Conservation (phyloP, 495 filamentous ascomycete species). For the Aspergillus bridgeri region DNA sequence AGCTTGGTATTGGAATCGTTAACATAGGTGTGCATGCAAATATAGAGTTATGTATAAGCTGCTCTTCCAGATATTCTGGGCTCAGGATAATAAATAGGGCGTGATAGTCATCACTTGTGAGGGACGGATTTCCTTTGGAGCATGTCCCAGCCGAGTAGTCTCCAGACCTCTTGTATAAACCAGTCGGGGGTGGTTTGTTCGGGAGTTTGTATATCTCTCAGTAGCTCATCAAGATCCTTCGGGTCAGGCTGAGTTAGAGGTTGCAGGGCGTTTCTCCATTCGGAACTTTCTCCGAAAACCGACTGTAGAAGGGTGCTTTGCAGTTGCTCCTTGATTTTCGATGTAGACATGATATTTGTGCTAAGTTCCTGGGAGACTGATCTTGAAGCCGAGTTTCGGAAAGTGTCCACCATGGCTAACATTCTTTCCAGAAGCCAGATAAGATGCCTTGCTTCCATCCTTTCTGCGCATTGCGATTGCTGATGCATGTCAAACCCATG, state of each 20-base stretch:
- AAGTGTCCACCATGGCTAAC: constrained; percentile 23
- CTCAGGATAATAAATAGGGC: not conserved
- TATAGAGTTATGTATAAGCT: not conserved
- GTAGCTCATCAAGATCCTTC: constrained; percentile 9
- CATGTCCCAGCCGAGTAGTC: constrained; percentile 49
- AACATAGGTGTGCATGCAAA: not conserved
- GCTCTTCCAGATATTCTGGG: too few relatives aligned
- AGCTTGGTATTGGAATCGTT: not conserved
- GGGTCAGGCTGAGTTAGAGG: constrained; percentile 23
- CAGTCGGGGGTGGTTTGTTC: constrained; percentile 35
- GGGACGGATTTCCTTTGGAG: constrained; percentile 7
- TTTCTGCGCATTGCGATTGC: constrained; percentile 16
- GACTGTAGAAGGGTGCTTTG: constrained; percentile 42
- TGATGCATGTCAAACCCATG: constrained; percentile 19
- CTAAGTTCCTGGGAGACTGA: not conserved
- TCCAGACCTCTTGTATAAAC: constrained; percentile 48
- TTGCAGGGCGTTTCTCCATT: constrained; percentile 20
- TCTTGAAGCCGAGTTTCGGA: not conserved
- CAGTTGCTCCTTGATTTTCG: constrained; percentile 27
- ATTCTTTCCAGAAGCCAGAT: constrained; percentile 36
- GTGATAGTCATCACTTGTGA: too few relatives aligned
- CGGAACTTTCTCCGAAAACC: constrained; percentile 33
- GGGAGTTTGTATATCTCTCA: not conserved
- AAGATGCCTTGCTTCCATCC: constrained; percentile 34
- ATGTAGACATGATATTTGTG: constrained; percentile 14